A percentile compares a stretch with the other conserved stretches of the same genome.
Conservation (phyloP, 225 moss, liverwort and hornwort species). For the Thuidium tamariscinum region DNA sequence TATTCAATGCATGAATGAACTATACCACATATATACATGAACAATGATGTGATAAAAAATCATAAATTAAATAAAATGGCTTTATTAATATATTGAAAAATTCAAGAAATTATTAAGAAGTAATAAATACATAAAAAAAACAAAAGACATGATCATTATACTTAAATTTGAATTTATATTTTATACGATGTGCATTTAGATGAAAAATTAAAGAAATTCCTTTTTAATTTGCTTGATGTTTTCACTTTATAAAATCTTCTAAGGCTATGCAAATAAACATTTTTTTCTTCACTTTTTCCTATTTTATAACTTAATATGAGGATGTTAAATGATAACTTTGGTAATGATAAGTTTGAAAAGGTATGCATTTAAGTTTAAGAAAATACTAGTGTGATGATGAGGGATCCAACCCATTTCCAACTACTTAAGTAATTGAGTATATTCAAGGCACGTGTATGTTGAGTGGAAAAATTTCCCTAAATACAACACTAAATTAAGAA, state of each 20-base stretch:
- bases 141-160: fast-evolving
- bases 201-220: fast-evolving
- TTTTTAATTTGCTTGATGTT: not conserved
- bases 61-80: not conserved
- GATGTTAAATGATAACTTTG: too few relatives aligned
- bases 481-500: too few relatives aligned
- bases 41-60: too few relatives aligned
- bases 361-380: not conserved
- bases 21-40: fast-evolving
- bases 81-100: fast-evolving
- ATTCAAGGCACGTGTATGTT: too few relatives aligned
- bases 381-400: fast-evolving
- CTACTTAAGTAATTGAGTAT: too few relatives aligned
- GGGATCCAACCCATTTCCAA: too few relatives aligned
- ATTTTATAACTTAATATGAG: too few relatives aligned
- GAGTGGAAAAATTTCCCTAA: too few relatives aligned
- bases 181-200: too few relatives aligned
- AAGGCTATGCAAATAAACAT: not conserved
- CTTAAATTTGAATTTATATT: not conserved
- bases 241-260: too few relatives aligned
- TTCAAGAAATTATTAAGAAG: fast-evolving
- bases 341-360: fast-evolving
- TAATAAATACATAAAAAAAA: not conserved
- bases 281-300: not conserved
- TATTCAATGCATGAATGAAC: too few relatives aligned